Percentiles rank a stretch among this genome's conserved stretches.
Evolutionary conservation across 2,329 filamentous ascomycete species (phyloP).

Genomic region (Pyrenochaeta sp.): DNA sequence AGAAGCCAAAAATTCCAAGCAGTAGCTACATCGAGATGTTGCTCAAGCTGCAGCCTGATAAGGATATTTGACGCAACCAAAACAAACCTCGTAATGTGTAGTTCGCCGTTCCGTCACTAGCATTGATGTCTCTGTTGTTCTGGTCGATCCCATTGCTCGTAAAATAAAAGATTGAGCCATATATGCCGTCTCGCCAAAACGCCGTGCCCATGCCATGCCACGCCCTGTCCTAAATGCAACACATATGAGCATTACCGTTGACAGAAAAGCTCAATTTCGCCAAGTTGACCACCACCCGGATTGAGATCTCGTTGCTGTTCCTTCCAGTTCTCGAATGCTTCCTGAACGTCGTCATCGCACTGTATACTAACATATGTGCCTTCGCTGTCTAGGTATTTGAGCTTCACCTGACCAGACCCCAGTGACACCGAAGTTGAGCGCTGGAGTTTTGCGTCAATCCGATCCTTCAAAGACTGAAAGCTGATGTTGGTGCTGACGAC

Average conservation of each 20-base stretch:
- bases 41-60: neutral
- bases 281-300: conserved; percentile 68
- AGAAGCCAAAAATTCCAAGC: neutral
- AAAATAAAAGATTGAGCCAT: neutral
- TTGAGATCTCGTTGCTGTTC: conserved; percentile 73
- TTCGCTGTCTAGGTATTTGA: conserved; percentile 86
- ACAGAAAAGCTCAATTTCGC: conserved; percentile 76
- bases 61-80: neutral
- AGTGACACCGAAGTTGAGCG: conserved; percentile 87
- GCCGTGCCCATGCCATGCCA: conserved; percentile 8
- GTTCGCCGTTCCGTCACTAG: neutral
- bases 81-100: neutral
- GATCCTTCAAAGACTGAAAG: conserved; percentile 91
- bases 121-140: neutral
- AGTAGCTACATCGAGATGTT: neutral
- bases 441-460: conserved; percentile 93
- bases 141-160: neutral
- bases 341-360: conserved; percentile 94
- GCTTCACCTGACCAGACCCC: conserved; percentile 79
- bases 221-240: conserved; percentile 5
- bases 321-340: conserved; percentile 93
- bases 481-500: conserved; percentile 96
- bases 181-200: conserved; percentile 1
- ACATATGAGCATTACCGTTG: conserved; percentile 37
- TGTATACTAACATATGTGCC: conserved; percentile 93